phyloP scores from a whole-genome alignment of 306 rosid species.

The Trifolium repens region DNA sequence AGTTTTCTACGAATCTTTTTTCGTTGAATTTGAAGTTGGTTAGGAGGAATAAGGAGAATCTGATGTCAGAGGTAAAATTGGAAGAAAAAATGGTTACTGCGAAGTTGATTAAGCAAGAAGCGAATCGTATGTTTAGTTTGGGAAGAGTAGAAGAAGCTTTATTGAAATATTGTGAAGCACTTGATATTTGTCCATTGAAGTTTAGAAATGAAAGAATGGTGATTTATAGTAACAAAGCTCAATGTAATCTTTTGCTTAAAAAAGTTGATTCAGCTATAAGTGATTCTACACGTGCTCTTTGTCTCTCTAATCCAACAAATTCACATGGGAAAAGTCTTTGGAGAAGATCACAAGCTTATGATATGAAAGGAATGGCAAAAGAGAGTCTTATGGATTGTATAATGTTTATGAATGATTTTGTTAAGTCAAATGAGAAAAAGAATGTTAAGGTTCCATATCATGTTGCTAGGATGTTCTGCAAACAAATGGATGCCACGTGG shows the following conservation, averaged over 20 bases:
- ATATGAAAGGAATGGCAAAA: conserved; percentile 73
- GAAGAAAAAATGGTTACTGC: conserved; percentile 53
- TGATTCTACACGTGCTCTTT: conserved; percentile 74
- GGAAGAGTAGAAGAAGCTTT: conserved; percentile 65
- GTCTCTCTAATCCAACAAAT: conserved; percentile 59
- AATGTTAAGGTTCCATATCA: conserved; percentile 59
- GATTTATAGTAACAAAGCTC: conserved; percentile 66
- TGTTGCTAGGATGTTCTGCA: conserved; percentile 67
- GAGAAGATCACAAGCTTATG: conserved; percentile 82
- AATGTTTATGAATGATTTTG: conserved; percentile 57
- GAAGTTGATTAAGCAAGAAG: conserved; percentile 57
- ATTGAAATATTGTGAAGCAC: conserved; percentile 59
- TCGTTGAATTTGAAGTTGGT: conserved; percentile 46
- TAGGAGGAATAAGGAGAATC: conserved; percentile 49
- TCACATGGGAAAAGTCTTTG: conserved; percentile 63
- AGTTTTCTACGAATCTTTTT: neutral
- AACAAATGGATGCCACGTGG: conserved; percentile 78
- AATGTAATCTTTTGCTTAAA: conserved; percentile 59
- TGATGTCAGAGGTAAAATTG: conserved; percentile 39
- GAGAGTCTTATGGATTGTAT: conserved; percentile 77
- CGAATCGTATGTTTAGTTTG: conserved; percentile 50
- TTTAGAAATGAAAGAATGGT: conserved; percentile 63
- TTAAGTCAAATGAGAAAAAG: conserved; percentile 40
- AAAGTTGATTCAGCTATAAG: conserved; percentile 60
- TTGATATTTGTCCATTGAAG: conserved; percentile 58